Percentiles rank a stretch among this genome's conserved stretches.
Evolutionary conservation across 1,139 yeast genomes (phyloP).

Genomic region (Saccharomyces hybrid): DNA sequence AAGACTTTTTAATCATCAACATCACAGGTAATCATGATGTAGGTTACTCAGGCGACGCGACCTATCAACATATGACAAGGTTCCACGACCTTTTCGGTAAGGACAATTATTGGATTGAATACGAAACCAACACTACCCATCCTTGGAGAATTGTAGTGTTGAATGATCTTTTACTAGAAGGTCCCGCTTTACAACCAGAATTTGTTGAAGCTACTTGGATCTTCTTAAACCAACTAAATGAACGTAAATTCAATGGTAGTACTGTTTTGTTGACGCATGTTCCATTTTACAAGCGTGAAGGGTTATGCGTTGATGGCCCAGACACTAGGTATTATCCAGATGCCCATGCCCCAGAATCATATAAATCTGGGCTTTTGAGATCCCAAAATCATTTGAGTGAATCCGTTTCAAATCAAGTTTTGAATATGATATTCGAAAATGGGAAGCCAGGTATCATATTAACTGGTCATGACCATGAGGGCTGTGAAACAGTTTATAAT

Average conservation of each 20-base stretch:
- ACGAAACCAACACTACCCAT: conserved; percentile 51
- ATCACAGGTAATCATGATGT: conserved; percentile 93
- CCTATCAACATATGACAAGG: conserved; percentile 82
- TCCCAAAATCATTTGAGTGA: conserved; percentile 81
- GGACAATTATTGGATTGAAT: conserved; percentile 73
- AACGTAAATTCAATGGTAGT: conserved; percentile 57
- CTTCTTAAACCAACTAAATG: conserved; percentile 52
- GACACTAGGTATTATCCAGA: conserved; percentile 54
- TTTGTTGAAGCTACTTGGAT: conserved; percentile 62
- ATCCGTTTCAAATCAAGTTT: conserved; percentile 56
- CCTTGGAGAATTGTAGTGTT: conserved; percentile 82
- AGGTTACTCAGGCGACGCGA: conserved; percentile 92
- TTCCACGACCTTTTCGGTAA: conserved; percentile 69
- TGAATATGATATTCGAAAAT: conserved; percentile 60
- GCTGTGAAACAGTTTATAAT: conserved; percentile 67
- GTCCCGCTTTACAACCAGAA: conserved; percentile 76
- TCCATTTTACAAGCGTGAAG: conserved; percentile 74
- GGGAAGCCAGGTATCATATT: conserved; percentile 66
- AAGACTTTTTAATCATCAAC: conserved; percentile 50
- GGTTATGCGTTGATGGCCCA: conserved; percentile 84
- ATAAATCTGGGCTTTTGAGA: conserved; percentile 59
- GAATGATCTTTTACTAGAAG: conserved; percentile 78
- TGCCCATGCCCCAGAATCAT: conserved; percentile 48
- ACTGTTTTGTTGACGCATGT: conserved; percentile 83
- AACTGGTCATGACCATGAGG: conserved; percentile 96